Base-by-base conservation (phyloP, 257 asterid species). In the Cordia subcordata region DNA sequence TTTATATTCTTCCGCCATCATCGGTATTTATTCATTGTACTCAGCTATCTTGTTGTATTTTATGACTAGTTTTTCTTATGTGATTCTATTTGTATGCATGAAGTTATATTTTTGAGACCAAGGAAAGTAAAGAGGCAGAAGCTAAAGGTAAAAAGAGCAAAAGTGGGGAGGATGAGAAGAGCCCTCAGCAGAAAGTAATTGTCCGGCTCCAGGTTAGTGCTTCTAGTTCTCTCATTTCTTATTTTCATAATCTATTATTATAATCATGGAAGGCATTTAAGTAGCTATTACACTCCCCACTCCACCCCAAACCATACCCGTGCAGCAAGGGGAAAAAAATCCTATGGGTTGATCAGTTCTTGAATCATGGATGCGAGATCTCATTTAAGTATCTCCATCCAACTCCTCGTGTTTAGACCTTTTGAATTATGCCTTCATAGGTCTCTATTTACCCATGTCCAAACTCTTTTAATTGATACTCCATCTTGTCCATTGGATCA, bases 1-100 rank as follows among this genome's bases (percentile, higher is more conserved):
- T 92, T 84, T 63, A 78, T 92, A 68, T 92, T 92, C 69, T 88
- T 92, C 83, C 96, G 96, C 46, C 96, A 88, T 75, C 96, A 86
- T 60, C 90, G 99, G 95, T 90, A 22, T 67, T 42, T 72, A 47
- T 53, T 61, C 27, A 51, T 46, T 65, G 46, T 32, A 49, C 39
- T 67, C 17, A n/a, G 53, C 39, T 55, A 51, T 51, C 8, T 11
- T 52, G 37, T 51, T 57, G 22, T 62, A 10, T 58, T 40, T 58
- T 44, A 19, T 10, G 11, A 15, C 5, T 33, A 23, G 52, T 20
- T 67, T 59, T 57, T n/a, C 18, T 13, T 27, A 67, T 70, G 59
- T 50, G 40, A 50, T 15, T 11, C 27, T 12, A 20, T 16, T 51
- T n/a, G 69, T 54, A 46, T 40, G 4, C 74, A 61, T 68, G 55